A percentile compares a stretch with the other conserved stretches of the same genome.
These are phyloP conservation scores for Clarkia xantiana DNA, from an alignment of 345 rosid species.

Conservation along the genomic window DNA sequence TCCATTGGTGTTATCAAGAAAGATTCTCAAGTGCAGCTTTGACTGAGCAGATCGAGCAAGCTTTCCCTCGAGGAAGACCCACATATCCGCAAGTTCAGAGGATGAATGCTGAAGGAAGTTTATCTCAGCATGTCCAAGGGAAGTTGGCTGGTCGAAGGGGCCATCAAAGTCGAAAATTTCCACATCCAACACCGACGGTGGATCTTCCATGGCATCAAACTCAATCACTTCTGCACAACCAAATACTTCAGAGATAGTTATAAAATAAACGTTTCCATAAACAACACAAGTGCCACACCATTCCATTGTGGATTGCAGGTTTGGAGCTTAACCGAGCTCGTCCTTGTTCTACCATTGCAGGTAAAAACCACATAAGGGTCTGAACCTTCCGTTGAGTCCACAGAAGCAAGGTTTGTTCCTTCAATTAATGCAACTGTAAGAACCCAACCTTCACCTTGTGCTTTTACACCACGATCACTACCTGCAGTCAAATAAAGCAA, in stretches of 20 bases:
- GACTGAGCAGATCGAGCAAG: conserved; percentile 76
- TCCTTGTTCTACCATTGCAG: conserved; percentile 70
- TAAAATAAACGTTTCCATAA: not conserved
- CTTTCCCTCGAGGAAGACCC: conserved; percentile 66
- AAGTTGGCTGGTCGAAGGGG: conserved; percentile 76
- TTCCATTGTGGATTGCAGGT: conserved; percentile 75
- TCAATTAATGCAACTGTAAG: conserved; percentile 75
- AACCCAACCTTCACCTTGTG: conserved; percentile 79
- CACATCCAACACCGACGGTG: conserved; percentile 74
- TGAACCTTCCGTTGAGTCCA: conserved; percentile 36
- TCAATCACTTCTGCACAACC: conserved; percentile 60
- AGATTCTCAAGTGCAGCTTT: conserved; percentile 60
- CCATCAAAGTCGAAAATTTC: conserved; percentile 90
- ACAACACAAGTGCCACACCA: conserved; percentile 21
- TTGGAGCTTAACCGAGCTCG: conserved; percentile 82
- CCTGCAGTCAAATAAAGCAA: conserved; percentile 21
- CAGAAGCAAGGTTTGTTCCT: conserved; percentile 48
- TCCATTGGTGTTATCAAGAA: conserved; percentile 67
- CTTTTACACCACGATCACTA: conserved; percentile 49
- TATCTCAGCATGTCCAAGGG: conserved; percentile 82
- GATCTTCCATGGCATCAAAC: conserved; percentile 94
- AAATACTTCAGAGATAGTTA: conserved; percentile 7
- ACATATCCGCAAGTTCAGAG: conserved; percentile 63
- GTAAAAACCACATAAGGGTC: conserved; percentile 80
- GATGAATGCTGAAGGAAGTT: conserved; percentile 67